These are phyloP conservation scores for Vanrija humicola DNA, from an alignment of 1,284 basidiomycete species.

Conservation along the genomic window DNA sequence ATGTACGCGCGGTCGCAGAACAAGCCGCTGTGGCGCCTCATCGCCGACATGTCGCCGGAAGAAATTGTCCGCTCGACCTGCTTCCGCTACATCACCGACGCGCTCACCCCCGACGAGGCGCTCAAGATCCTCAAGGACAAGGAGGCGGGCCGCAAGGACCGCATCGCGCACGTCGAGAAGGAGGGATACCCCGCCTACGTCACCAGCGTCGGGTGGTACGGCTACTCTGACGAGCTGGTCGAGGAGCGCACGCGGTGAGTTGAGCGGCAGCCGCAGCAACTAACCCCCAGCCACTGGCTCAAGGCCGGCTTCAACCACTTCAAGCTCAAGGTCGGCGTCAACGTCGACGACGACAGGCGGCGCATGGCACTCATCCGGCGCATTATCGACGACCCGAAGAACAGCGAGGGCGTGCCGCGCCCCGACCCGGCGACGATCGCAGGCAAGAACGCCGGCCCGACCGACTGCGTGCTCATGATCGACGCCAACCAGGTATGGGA, in stretches of 20 bases:
- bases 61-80: slow-evolving; percentile 73
- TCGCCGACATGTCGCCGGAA: slow-evolving; percentile 55
- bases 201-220: slow-evolving; percentile 83
- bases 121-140: slow-evolving; percentile 52
- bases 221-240: slow-evolving; percentile 49
- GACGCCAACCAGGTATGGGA: slow-evolving; percentile 68
- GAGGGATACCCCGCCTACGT: slow-evolving; percentile 82
- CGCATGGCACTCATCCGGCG: slow-evolving; percentile 79
- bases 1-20: slow-evolving; percentile 48
- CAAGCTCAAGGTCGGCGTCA: slow-evolving; percentile 89
- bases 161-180: slow-evolving; percentile 61
- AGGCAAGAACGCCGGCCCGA: slow-evolving; percentile 67
- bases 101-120: slow-evolving; percentile 67
- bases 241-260: slow-evolving; percentile 49
- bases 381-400: slow-evolving; percentile 48
- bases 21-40: slow-evolving; percentile 53
- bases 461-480: slow-evolving; percentile 26
- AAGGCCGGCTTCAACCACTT: slow-evolving; percentile 83
- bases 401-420: no score
- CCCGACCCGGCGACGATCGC: slow-evolving; percentile 48
- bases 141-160: slow-evolving; percentile 50
- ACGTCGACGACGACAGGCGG: slow-evolving; percentile 70
- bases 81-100: slow-evolving; percentile 84
- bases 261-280: no score
- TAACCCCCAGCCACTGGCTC: slow-evolving; percentile 37